Conservation (phyloP, 495 filamentous ascomycete species). For the Coniosporium apollinis region DNA sequence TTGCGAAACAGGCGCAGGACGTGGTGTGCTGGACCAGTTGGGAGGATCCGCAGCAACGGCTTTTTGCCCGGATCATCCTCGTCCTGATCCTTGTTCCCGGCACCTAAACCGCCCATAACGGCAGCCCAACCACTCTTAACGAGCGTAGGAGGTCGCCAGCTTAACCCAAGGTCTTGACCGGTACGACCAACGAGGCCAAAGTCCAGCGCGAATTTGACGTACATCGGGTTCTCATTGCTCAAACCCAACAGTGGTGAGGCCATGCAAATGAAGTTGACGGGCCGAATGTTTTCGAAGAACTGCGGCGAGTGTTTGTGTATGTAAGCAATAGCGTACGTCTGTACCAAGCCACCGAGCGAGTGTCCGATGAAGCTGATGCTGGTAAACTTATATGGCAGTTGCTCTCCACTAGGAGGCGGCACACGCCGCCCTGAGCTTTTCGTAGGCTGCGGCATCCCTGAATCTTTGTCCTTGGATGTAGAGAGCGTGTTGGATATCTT, state of each 20-base stretch:
- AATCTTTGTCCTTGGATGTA: conserved; percentile 20
- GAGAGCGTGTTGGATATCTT: conserved; percentile 17
- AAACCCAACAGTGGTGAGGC: conserved; percentile 83
- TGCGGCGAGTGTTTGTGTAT: conserved; percentile 88
- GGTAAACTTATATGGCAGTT: conserved; percentile 63
- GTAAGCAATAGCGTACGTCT: conserved; percentile 93
- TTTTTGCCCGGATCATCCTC: conserved; percentile 64
- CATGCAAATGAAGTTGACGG: conserved; percentile 85
- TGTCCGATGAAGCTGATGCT: conserved; percentile 94
- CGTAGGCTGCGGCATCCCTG: conserved; percentile 26
- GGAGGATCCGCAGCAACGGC: conserved; percentile 76
- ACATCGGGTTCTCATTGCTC: conserved; percentile 93
- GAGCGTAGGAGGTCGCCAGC: conserved; percentile 76
- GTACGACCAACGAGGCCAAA: conserved; percentile 90
- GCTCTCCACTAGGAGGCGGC: conserved; percentile 11
- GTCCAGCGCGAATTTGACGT: conserved; percentile 92
- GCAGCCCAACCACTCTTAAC: conserved; percentile 77
- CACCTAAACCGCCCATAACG: conserved; percentile 60
- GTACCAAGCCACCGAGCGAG: conserved; percentile 78
- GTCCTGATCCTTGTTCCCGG: conserved; percentile 41
- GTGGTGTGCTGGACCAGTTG: conserved; percentile 80
- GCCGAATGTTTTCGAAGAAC: conserved; percentile 76
- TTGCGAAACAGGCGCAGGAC: conserved; percentile 77
- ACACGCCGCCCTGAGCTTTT: conserved; percentile 35
- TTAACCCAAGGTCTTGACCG: conserved; percentile 85